phyloP scores from a whole-genome alignment of 129 eudicot genomes.

The Ambrosia trifida region DNA sequence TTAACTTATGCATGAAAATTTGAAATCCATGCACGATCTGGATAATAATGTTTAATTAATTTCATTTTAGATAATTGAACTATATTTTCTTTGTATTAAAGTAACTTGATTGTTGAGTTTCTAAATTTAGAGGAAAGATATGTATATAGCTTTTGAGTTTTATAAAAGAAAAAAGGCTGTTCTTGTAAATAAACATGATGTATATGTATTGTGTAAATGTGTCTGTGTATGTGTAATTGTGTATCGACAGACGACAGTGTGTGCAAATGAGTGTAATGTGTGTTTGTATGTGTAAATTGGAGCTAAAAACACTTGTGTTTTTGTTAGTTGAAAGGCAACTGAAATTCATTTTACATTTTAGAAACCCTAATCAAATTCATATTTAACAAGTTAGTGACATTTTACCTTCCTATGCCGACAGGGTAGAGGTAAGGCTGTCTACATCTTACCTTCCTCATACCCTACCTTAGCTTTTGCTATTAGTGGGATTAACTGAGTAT shows the following conservation, averaged over 20 bases:
- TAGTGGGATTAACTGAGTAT: too few species aligned
- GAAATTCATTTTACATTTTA: too few species aligned
- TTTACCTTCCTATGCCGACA: too few species aligned
- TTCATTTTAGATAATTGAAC: background rate
- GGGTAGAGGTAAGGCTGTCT: too few species aligned
- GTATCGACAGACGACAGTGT: background rate
- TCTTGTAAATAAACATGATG: background rate
- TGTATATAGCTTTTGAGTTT: background rate
- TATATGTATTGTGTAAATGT: background rate
- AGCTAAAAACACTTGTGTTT: background rate
- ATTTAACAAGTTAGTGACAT: too few species aligned
- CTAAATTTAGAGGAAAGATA: background rate
- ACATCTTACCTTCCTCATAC: too few species aligned
- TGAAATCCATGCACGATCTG: constrained; percentile 32
- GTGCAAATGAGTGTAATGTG: background rate
- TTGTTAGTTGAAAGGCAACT: too few species aligned
- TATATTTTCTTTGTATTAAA: background rate
- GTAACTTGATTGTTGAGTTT: background rate
- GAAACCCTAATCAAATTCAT: too few species aligned
- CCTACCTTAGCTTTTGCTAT: too few species aligned
- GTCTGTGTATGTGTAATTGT: background rate
- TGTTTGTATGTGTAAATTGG: background rate
- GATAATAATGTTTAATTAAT: background rate
- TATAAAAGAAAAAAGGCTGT: background rate
- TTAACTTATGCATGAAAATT: constrained; percentile 28